Conservation (phyloP, 345 rosid genomes). For the Sonneratia caseolaris region DNA sequence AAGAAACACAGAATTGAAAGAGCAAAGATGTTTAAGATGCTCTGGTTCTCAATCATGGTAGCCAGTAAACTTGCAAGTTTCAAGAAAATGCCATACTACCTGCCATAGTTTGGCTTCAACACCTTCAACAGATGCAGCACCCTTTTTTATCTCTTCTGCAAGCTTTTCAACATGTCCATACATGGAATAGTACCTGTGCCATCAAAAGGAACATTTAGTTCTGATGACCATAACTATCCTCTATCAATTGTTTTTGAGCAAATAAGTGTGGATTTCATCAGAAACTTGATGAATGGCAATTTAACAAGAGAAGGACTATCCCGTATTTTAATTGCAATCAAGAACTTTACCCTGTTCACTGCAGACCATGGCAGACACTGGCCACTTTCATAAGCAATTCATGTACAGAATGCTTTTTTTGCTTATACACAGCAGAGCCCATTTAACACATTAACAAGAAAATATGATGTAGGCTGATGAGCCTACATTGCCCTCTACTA, state of each 20-base stretch:
- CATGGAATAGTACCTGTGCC: conserved; percentile 82
- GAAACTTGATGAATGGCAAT: neutral
- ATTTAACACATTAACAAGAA: neutral
- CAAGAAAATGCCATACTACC: conserved; percentile 15
- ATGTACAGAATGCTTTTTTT: neutral
- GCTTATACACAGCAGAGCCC: neutral
- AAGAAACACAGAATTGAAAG: neutral
- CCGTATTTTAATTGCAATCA: neutral
- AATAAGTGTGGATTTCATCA: neutral
- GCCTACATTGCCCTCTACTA: too few relatives aligned
- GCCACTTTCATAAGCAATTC: neutral
- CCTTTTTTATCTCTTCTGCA: conserved; percentile 83
- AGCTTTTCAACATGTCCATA: conserved; percentile 86
- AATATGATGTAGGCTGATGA: neutral
- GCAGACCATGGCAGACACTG: neutral
- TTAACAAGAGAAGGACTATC: neutral
- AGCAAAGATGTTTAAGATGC: neutral
- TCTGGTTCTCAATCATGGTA: neutral
- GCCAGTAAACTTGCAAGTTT: neutral
- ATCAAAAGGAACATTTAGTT: conserved; percentile 8
- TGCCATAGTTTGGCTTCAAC: conserved; percentile 87
- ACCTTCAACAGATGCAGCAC: conserved; percentile 83
- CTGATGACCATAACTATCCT: conserved; percentile 1
- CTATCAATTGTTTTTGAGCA: neutral
- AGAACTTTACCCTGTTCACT: neutral